Conservation (phyloP, 768 basidiomycete species). For the Trametes villosa region DNA sequence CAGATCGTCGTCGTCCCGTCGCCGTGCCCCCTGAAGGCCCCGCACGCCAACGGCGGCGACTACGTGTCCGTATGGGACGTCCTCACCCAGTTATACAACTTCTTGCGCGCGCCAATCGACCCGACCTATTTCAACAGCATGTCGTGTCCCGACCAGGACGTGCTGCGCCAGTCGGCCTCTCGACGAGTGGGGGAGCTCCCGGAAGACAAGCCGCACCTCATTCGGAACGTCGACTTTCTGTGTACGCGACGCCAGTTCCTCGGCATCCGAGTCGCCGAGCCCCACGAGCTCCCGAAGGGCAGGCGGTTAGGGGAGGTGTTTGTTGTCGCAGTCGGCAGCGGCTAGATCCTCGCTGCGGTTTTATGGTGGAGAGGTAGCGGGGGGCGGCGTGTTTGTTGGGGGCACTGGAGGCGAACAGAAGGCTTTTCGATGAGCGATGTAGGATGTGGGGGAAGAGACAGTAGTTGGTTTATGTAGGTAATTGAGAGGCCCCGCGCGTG, state of each 20-base stretch:
- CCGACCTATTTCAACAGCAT: neutral
- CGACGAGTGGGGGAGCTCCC: neutral
- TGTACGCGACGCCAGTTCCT: neutral
- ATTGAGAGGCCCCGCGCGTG: too few species aligned
- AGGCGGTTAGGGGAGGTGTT: neutral
- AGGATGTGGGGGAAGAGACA: too few species aligned
- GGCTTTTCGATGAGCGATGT: too few species aligned
- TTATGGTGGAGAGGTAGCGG: too few species aligned
- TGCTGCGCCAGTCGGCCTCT: neutral
- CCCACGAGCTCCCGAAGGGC: neutral
- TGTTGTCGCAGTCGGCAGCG: neutral
- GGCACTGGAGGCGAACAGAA: too few species aligned
- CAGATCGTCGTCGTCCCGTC: conserved; percentile 35
- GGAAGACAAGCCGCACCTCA: too few species aligned
- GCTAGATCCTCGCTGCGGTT: too few species aligned
- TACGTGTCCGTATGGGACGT: conserved; percentile 53
- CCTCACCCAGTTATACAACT: conserved; percentile 46
- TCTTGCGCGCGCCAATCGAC: neutral
- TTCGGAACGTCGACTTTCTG: conserved; percentile 2
- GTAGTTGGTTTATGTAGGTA: too few species aligned
- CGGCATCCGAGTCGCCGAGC: neutral
- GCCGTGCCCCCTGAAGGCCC: conserved; percentile 9
- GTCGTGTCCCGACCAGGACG: neutral
- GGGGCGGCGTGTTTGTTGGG: too few species aligned
- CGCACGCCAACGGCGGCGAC: conserved; percentile 17